Conservation (phyloP, 176 grass and related monocot genomes). For the Paspalum vaginatum region DNA sequence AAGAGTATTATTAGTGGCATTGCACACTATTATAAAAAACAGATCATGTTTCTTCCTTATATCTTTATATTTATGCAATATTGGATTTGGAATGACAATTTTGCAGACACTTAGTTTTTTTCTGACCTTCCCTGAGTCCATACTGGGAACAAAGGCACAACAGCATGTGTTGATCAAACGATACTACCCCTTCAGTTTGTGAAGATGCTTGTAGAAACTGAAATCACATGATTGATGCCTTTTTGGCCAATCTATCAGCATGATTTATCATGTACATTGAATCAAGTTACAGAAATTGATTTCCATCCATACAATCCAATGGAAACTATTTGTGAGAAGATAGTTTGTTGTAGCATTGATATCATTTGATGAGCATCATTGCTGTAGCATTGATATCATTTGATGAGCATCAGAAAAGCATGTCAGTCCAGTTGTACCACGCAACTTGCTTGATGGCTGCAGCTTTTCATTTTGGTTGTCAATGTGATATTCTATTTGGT, state of each 20-base stretch:
- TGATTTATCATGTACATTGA: not conserved
- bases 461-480: slow-evolving; percentile 10
- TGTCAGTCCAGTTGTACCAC: slow-evolving; percentile 3
- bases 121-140: not conserved
- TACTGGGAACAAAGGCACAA: slow-evolving; percentile 4
- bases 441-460: slow-evolving; percentile 2
- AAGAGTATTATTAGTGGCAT: not conserved
- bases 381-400: slow-evolving; percentile 17
- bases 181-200: not conserved
- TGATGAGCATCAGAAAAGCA: slow-evolving; percentile 21
- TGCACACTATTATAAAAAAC: not conserved
- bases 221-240: not conserved
- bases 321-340: slow-evolving; percentile 32
- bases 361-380: slow-evolving; percentile 22
- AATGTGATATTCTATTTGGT: slow-evolving; percentile 17
- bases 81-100: slow-evolving; percentile 7
- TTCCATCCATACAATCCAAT: slow-evolving; percentile 25
- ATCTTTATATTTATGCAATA: not conserved
- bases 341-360: slow-evolving; percentile 5
- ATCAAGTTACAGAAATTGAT: slow-evolving; percentile 3
- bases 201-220: not conserved
- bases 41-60: not conserved
- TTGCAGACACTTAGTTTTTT: not conserved
- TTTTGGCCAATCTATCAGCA: not conserved
- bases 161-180: slow-evolving; percentile 25